Evolutionary conservation across 2,329 filamentous ascomycete genomes (phyloP).

Genomic region (Colletotrichum truncatum): DNA sequence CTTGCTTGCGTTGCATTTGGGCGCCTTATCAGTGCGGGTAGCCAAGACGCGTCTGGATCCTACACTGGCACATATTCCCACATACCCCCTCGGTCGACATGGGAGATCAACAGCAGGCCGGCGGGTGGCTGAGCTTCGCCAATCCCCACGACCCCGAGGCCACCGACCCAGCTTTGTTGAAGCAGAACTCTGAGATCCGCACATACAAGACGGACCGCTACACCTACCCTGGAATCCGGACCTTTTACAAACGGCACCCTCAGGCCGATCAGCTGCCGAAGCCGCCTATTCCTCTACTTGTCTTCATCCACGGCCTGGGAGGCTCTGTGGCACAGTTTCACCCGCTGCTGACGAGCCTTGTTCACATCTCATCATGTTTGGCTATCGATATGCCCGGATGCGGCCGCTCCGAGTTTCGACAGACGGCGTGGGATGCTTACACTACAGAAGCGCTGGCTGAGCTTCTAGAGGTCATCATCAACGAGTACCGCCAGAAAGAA

Average conservation of each 20-base stretch:
- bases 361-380: conserved; percentile 84
- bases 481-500: conserved; percentile 73
- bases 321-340: conserved; percentile 91
- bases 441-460: conserved; percentile 78
- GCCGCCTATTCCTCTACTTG: conserved; percentile 79
- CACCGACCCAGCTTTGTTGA: conserved; percentile 83
- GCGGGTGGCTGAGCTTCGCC: conserved; percentile 10
- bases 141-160: conserved; percentile 49
- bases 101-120: conserved; percentile 20
- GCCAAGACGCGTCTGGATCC: background rate
- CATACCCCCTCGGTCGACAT: conserved; percentile 11
- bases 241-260: conserved; percentile 84
- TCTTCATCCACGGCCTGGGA: conserved; percentile 94
- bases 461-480: conserved; percentile 78
- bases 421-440: conserved; percentile 80
- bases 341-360: conserved; percentile 80
- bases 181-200: conserved; percentile 76
- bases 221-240: conserved; percentile 79
- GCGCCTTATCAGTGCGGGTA: background rate
- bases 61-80: background rate
- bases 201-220: conserved; percentile 77
- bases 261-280: conserved; percentile 84
- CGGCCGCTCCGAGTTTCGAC: conserved; percentile 80
- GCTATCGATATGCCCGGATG: conserved; percentile 93
- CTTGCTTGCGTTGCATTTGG: background rate